These are phyloP conservation scores for Leccinum laetum DNA, from an alignment of 1,284 basidiomycete species.

Conservation along the genomic window DNA sequence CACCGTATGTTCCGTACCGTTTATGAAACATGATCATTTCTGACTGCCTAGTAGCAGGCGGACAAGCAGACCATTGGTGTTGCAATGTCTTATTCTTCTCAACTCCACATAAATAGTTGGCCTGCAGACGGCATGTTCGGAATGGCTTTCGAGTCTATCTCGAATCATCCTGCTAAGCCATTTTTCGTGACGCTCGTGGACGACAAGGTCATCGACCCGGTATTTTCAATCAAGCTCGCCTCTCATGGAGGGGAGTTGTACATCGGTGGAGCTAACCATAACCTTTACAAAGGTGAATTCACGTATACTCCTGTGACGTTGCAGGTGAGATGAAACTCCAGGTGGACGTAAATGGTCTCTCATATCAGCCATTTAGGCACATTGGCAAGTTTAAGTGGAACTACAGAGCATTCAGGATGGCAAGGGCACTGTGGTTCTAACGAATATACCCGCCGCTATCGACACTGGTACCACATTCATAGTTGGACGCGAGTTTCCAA, in stretches of 20 bases:
- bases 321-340: not conserved
- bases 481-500: not conserved
- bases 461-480: not conserved
- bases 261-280: not conserved
- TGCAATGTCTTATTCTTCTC: not conserved
- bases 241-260: not conserved
- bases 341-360: not conserved
- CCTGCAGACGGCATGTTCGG: not conserved
- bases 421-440: not conserved
- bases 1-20: not conserved
- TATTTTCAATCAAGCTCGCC: not conserved
- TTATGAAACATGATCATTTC: not conserved
- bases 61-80: not conserved
- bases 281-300: not conserved
- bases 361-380: not conserved
- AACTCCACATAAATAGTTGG: not conserved
- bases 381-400: not conserved
- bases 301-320: not conserved
- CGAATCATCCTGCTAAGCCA: not conserved
- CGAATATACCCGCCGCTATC: not conserved
- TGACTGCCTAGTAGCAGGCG: not conserved
- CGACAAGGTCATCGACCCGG: not conserved
- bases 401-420: not conserved
- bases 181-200: not conserved
- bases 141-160: not conserved